These are phyloP conservation scores for Citrus australasica DNA, from an alignment of 345 rosid genomes.

Conservation along the genomic window DNA sequence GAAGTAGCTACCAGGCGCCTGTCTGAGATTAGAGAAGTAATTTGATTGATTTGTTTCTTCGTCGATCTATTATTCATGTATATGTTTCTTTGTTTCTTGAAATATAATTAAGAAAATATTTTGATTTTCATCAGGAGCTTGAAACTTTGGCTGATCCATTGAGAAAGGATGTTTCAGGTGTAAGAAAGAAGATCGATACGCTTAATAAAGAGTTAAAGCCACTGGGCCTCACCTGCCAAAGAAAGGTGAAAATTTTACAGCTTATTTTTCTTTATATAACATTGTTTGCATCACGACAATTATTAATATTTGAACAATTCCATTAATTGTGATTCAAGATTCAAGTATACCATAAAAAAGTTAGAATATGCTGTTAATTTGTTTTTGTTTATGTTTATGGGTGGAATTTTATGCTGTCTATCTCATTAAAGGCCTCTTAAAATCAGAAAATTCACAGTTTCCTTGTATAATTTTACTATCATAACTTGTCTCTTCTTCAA, in stretches of 20 bases:
- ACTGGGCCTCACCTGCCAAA: slow-evolving; percentile 53
- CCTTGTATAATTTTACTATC: too few species aligned
- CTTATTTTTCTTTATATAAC: background rate
- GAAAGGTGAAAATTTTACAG: slow-evolving; percentile 36
- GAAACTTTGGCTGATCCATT: slow-evolving; percentile 68
- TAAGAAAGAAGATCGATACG: slow-evolving; percentile 54
- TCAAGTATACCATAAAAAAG: background rate
- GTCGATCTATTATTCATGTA: too few species aligned
- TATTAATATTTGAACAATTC: too few species aligned
- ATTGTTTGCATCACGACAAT: background rate
- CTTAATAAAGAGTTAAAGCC: slow-evolving; percentile 53
- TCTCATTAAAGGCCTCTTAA: background rate
- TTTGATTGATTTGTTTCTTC: slow-evolving; percentile 5
- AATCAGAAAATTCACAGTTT: background rate
- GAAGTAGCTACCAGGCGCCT: slow-evolving; percentile 72
- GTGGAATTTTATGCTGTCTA: background rate
- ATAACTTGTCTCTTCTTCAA: too few species aligned
- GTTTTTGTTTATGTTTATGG: background rate
- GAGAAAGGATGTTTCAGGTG: slow-evolving; percentile 51
- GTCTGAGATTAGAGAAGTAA: slow-evolving; percentile 83
- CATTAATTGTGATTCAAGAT: background rate
- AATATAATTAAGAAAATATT: background rate
- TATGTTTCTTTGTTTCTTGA: background rate
- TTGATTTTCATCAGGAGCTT: slow-evolving; percentile 45
- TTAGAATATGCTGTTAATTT: background rate